Percentiles rank a stretch among this genome's conserved stretches.
phyloP scores from a whole-genome alignment of 2,329 filamentous ascomycete species.

The Pyrenophora graminea region DNA sequence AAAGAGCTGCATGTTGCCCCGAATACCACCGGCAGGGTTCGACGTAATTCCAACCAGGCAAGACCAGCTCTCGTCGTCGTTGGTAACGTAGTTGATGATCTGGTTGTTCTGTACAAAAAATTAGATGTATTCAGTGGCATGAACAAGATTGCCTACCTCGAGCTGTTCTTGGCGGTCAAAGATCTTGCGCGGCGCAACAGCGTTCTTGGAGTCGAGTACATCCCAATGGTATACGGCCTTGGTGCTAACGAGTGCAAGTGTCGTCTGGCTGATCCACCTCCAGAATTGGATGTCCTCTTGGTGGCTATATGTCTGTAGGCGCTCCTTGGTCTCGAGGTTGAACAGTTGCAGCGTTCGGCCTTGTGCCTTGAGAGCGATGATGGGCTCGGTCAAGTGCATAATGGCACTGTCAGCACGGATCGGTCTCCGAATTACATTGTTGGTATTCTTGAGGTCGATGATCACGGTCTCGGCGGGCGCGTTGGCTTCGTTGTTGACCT shows the following conservation, averaged over 20 bases:
- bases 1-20: conserved; percentile 96
- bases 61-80: conserved; percentile 97
- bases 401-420: conserved; percentile 99
- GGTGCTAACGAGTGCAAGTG: conserved; percentile 87
- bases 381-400: conserved; percentile 96
- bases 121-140: conserved; percentile 16
- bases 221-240: conserved; percentile 96
- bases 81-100: conserved; percentile 99
- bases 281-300: conserved; percentile 97
- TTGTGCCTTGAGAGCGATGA: conserved; percentile 96
- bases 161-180: conserved; percentile 95
- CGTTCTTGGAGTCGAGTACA: conserved; percentile 82
- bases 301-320: conserved; percentile 96
- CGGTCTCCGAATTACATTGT: conserved; percentile 89
- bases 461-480: conserved; percentile 94
- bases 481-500: conserved; percentile 78
- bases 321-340: conserved; percentile 88
- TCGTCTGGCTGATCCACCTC: conserved; percentile 96
- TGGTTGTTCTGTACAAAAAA: conserved; percentile 72
- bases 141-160: conserved; percentile 60
- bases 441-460: conserved; percentile 94
- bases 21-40: conserved; percentile 88
- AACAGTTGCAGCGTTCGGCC: conserved; percentile 96
- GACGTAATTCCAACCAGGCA: conserved; percentile 95
- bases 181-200: conserved; percentile 76